A percentile compares a stretch with the other conserved stretches of the same genome.
phyloP scores from a whole-genome alignment of 2,329 filamentous ascomycete genomes.

The Hortaea sp. region DNA sequence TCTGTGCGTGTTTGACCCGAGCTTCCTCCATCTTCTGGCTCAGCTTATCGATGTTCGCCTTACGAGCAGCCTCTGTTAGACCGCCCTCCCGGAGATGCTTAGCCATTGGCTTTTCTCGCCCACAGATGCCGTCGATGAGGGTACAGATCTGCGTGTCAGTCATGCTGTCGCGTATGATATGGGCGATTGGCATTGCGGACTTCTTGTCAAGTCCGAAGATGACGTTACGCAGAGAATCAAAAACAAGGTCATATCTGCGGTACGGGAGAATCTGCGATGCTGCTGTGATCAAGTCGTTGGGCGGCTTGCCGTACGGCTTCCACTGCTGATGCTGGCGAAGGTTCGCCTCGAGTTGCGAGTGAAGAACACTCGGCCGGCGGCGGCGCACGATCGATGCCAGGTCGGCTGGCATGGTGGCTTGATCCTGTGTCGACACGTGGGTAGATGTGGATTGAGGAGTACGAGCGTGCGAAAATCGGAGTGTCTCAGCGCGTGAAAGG shows the following conservation, averaged over 20 bases:
- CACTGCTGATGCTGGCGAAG: not conserved
- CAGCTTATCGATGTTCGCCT: not conserved
- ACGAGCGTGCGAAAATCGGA: too few species aligned
- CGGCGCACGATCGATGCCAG: too few species aligned
- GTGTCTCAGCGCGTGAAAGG: too few species aligned
- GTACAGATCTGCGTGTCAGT: conserved; percentile 1
- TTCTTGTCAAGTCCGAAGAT: conserved; percentile 2
- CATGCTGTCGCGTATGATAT: not conserved
- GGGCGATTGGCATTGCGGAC: conserved; percentile 3
- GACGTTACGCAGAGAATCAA: not conserved
- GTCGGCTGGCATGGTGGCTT: too few species aligned
- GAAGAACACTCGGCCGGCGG: too few species aligned
- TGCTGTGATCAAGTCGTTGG: not conserved
- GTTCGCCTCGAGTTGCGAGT: not conserved
- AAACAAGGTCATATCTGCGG: not conserved
- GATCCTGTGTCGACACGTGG: too few species aligned
- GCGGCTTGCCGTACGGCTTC: not conserved
- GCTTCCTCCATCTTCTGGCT: conserved; percentile 1
- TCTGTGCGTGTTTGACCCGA: not conserved
- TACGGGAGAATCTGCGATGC: not conserved
- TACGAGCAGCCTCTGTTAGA: not conserved
- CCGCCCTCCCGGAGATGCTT: not conserved
- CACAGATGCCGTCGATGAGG: not conserved
- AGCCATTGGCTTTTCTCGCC: not conserved
- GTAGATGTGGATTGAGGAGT: too few species aligned